These are phyloP conservation scores for Russula virescens DNA, from an alignment of 768 basidiomycete genomes.

Conservation along the genomic window DNA sequence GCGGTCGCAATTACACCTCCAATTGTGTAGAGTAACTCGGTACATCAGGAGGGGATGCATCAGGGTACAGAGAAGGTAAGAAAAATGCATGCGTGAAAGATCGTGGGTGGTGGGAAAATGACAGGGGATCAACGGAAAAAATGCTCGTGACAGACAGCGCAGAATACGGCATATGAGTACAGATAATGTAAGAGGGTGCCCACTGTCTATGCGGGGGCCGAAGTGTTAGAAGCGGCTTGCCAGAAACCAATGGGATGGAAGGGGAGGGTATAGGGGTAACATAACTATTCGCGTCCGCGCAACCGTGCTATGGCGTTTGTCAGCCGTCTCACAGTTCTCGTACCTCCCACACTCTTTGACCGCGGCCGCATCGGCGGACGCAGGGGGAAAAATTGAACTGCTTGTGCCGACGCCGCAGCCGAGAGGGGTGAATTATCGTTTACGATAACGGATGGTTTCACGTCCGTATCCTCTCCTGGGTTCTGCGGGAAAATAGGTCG, in stretches of 20 bases:
- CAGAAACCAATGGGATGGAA: not conserved
- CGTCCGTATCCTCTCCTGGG: not conserved
- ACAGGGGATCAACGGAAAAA: not conserved
- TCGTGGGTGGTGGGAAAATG: not conserved
- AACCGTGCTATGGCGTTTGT: constrained; percentile 14
- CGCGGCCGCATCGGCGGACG: constrained; percentile 3
- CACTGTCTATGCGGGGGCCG: too few species aligned
- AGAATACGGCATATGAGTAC: not conserved
- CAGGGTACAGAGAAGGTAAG: constrained; percentile 5
- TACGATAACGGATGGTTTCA: not conserved
- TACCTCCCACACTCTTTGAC: constrained; percentile 15
- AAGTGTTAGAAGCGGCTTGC: not conserved
- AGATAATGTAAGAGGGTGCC: not conserved
- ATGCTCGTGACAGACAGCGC: not conserved
- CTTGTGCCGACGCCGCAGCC: not conserved
- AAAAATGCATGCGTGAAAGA: not conserved
- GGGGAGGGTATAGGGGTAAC: not conserved
- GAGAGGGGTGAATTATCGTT: not conserved
- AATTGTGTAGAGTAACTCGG: not conserved
- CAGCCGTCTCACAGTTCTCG: constrained; percentile 3
- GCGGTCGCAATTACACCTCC: constrained; percentile 4
- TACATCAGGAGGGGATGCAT: not conserved
- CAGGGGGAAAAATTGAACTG: constrained; percentile 6
- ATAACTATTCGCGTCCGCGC: constrained; percentile 11
- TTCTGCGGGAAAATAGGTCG: not conserved